Base-by-base conservation (phyloP, 805 yeast genomes). In the Starmerella riodocensis region DNA sequence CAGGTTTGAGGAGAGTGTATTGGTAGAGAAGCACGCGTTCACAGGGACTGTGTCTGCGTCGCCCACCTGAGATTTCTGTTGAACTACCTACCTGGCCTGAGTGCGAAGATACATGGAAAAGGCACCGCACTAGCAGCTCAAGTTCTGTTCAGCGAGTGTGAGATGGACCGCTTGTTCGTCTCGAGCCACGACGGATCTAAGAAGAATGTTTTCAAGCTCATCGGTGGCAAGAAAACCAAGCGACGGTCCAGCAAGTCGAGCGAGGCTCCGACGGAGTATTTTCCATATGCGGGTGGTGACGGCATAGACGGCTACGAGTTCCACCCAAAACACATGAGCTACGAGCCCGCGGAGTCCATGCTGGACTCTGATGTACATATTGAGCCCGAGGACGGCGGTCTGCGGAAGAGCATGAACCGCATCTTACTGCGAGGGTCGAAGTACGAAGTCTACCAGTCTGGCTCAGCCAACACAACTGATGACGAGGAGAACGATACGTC, bases 321-420 rank as follows among this genome's bases (percentile, higher is more conserved):
- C 32, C 23, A 29, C 14, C 40, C 39, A 12, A 8, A 32, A 11
- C 30, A 33, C 25, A 14, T 35, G 21, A 41, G 40, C 29, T 48
- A 48, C 32, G 52, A 49, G 40, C 52, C 53, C 13, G 47, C 41
- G 11, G 45, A 40, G 30, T 16, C 28, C 7, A 45, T 49, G 50
- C 32, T 28, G 6, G 53, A 49, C 16, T 31, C 40, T 4, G 29
- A 17, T 17, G 45, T 49, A 5, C 21, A 29, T 3, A 9, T 41
- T 1, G 43, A 32, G 4, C 25, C 34, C 6, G 29, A 36, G 18
- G 26, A 23, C 28, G 16, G 17, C 3, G 21, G 29, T 7, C 32
- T 47, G n/a, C 24, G 36, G 7, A 41, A 32, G 6, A 31, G 27
- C 17, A 19, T 37, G 20, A 35, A 36, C 24, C 25, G 28, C 13